These are phyloP conservation scores for Atractiella rhizophila DNA, from an alignment of 768 basidiomycete species.

Conservation along the genomic window DNA sequence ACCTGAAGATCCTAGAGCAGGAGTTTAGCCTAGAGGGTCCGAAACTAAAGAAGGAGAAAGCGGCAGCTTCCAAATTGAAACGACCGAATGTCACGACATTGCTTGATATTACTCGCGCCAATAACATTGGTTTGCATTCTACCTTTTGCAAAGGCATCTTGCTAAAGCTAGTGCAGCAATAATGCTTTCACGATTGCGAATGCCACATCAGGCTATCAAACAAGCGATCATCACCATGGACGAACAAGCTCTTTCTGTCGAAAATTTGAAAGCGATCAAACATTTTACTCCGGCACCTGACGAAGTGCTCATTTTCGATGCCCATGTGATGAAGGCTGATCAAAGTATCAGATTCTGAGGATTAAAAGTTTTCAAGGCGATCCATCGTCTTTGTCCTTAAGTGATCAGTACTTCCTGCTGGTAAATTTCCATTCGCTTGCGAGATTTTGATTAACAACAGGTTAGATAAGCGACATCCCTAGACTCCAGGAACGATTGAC, in stretches of 20 bases:
- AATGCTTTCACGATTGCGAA: slow-evolving; percentile 53
- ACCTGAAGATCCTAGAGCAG: slow-evolving; percentile 44
- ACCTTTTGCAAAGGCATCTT: neutral
- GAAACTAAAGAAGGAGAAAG: slow-evolving; percentile 25
- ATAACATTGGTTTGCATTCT: slow-evolving; percentile 41
- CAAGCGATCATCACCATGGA: slow-evolving; percentile 45
- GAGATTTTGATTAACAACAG: neutral
- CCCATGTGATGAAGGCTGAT: neutral
- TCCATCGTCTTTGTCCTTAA: slow-evolving; percentile 44
- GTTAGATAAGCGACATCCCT: slow-evolving; percentile 51
- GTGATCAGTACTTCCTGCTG: slow-evolving; percentile 60
- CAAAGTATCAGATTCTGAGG: slow-evolving; percentile 30
- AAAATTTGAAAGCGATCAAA: slow-evolving; percentile 48
- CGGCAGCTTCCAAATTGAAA: slow-evolving; percentile 12
- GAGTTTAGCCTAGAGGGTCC: slow-evolving; percentile 40
- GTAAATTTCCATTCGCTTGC: slow-evolving; percentile 22
- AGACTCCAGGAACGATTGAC: slow-evolving; percentile 45
- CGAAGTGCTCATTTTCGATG: slow-evolving; percentile 30
- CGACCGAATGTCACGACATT: slow-evolving; percentile 35
- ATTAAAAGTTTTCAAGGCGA: slow-evolving; percentile 43
- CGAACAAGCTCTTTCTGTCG: slow-evolving; percentile 40
- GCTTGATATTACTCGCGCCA: slow-evolving; percentile 54
- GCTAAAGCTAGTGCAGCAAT: slow-evolving; percentile 31
- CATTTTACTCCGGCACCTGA: slow-evolving; percentile 55
- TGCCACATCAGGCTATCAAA: slow-evolving; percentile 39